These are phyloP conservation scores for Verticillium alfalfae DNA, from an alignment of 2,329 filamentous ascomycete genomes.

Conservation along the genomic window DNA sequence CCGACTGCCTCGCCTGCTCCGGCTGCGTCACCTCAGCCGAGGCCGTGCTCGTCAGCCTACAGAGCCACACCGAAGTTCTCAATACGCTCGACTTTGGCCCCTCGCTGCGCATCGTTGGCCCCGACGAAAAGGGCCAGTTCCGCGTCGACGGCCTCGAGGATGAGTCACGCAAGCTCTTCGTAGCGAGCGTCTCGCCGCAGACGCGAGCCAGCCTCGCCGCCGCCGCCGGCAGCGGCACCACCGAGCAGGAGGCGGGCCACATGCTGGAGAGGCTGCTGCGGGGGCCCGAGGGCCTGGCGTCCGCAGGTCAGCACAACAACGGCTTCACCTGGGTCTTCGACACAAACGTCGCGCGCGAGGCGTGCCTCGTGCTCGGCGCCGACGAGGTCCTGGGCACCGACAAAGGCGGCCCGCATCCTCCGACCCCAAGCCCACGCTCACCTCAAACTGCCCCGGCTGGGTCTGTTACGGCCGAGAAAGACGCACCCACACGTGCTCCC, in stretches of 20 bases:
- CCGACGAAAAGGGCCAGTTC: constrained; percentile 24
- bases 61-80: constrained; percentile 89
- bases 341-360: constrained; percentile 77
- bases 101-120: constrained; percentile 32
- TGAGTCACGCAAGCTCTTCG: constrained; percentile 68
- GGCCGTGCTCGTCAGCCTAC: constrained; percentile 90
- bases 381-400: constrained; percentile 55
- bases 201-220: constrained; percentile 83
- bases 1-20: constrained; percentile 94
- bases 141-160: constrained; percentile 48
- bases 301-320: constrained; percentile 66
- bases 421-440: constrained; percentile 59
- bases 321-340: constrained; percentile 87
- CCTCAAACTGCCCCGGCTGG: constrained; percentile 93
- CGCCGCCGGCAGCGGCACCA: constrained; percentile 66
- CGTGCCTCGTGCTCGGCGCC: constrained; percentile 73
- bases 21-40: constrained; percentile 97
- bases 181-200: constrained; percentile 91
- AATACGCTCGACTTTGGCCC: constrained; percentile 68
- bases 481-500: constrained; percentile 91
- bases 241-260: constrained; percentile 66
- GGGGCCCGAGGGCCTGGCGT: constrained; percentile 62
- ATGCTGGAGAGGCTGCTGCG: constrained; percentile 80
- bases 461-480: constrained; percentile 98
- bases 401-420: constrained; percentile 5